Base-by-base conservation (phyloP, 352 stramenopile species). In the Phytophthora ohioensis region DNA sequence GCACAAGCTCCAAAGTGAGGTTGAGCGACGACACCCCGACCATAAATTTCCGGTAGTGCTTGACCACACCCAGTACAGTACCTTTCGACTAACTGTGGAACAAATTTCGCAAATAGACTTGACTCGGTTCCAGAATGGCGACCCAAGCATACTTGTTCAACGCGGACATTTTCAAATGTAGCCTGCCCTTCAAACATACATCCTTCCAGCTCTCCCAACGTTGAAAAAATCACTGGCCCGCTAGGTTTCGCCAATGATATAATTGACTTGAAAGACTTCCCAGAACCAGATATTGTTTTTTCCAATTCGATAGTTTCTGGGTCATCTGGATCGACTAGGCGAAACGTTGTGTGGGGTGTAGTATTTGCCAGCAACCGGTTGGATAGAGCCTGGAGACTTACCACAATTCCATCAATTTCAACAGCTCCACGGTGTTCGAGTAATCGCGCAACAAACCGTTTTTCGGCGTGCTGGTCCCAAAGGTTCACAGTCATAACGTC, bases 381-480 rank as follows among this genome's bases (percentile, higher is more conserved):
- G 0, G 74, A 77, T n/a, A 83, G 56, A 2, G 62, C 64, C 47
- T 91, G 80, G 2, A 83, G 43, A 60, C 80, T 81, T 34, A 92
- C 54, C 4, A 91, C 75, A 31, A 90, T 54, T 2, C 79, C 70
- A 32, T 54, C 27, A 17, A 90, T 75, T 46, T 82, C 73, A 30
- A 90, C 32, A 21, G 54, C 45, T 17, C 78, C 76, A 12, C 38
- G 53, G n/a, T 91, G 73, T 3, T 73, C 45, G 41, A 90, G 32
- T 59, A 92, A 68, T 7, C 69, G 60, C 3, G 67, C 38, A 13
- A 84, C 65, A 47, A 88, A 84, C 4, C 68, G 65, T 31, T 78
- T 78, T 11, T 92, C 81, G 1, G 85, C 78, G 55, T 87, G 80
- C 42, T 91, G 85, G 38, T 92, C 81, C 81, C 82, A 91, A 39